phyloP scores from a whole-genome alignment of 2,329 filamentous ascomycete genomes.

The Aspergillus sp. region DNA sequence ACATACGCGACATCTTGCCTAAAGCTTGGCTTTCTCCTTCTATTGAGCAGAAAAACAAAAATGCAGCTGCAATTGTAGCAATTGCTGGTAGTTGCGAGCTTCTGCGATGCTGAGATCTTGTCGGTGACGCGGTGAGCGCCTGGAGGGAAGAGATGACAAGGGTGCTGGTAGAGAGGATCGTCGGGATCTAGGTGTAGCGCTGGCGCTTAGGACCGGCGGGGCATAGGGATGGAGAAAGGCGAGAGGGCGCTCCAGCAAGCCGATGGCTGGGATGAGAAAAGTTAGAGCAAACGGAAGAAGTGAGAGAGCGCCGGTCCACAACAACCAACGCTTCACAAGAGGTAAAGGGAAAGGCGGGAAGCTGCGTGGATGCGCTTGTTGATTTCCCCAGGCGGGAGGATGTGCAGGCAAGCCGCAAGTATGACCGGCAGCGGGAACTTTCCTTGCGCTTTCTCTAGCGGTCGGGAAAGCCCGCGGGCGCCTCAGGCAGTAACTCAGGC shows the following conservation, averaged over 20 bases:
- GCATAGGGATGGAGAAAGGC: slow-evolving; percentile 24
- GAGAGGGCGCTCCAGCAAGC: slow-evolving; percentile 2
- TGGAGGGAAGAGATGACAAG: slow-evolving; percentile 7
- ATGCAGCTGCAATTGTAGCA: slow-evolving; percentile 12
- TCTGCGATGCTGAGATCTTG: neutral
- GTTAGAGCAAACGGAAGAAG: slow-evolving; percentile 11
- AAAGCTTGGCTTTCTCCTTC: slow-evolving; percentile 7
- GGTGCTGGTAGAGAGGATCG: slow-evolving; percentile 17
- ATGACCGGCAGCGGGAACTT: slow-evolving; percentile 3
- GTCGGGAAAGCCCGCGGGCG: neutral
- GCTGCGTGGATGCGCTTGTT: slow-evolving; percentile 17
- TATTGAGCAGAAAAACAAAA: neutral
- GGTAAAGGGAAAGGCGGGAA: slow-evolving; percentile 8
- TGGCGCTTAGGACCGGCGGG: slow-evolving; percentile 43
- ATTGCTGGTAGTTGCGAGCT: slow-evolving; percentile 5
- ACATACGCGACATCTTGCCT: slow-evolving; percentile 41
- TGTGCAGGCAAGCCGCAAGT: neutral
- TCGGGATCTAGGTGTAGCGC: slow-evolving; percentile 25
- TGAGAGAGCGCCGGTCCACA: slow-evolving; percentile 17
- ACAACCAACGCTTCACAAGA: slow-evolving; percentile 15
- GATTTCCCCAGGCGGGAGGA: neutral
- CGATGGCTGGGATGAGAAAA: neutral
- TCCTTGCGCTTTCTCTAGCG: neutral
- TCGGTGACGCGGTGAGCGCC: slow-evolving; percentile 2
- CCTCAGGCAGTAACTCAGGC: neutral